Evolutionary conservation across 2,329 filamentous ascomycete genomes (phyloP).

Genomic region (Beauveria medogensis): DNA sequence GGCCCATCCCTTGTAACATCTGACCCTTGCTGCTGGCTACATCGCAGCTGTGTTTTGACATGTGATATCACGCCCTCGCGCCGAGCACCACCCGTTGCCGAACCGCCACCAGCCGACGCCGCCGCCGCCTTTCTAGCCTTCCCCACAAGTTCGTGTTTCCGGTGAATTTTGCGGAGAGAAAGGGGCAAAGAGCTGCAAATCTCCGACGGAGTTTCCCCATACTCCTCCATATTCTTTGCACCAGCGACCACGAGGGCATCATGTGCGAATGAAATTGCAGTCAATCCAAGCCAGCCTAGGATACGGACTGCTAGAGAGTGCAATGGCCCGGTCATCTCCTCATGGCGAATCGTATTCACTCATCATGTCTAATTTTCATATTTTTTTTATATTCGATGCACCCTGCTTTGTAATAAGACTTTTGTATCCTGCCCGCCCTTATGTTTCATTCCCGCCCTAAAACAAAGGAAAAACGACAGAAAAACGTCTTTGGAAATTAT

Average conservation of each 20-base stretch:
- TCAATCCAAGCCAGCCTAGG: too few species aligned
- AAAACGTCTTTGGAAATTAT: background rate
- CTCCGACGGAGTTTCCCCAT: too few species aligned
- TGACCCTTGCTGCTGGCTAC: too few species aligned
- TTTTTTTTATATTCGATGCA: background rate
- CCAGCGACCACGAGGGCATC: too few species aligned
- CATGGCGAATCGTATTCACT: background rate
- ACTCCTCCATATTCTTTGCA: too few species aligned
- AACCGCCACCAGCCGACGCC: background rate
- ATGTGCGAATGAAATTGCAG: too few species aligned
- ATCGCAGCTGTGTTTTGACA: background rate
- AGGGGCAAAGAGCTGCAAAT: too few species aligned
- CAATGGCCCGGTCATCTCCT: background rate
- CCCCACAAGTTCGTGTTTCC: background rate
- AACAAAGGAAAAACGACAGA: background rate
- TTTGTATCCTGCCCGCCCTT: background rate
- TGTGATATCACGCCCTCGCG: conserved; percentile 1
- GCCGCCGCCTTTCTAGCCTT: background rate
- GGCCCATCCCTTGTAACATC: too few species aligned
- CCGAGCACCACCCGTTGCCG: background rate
- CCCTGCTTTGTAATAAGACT: background rate
- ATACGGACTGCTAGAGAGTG: too few species aligned
- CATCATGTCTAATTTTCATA: background rate
- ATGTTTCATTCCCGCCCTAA: background rate
- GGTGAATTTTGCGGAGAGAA: too few species aligned